Conservation (phyloP, 2,329 filamentous ascomycete genomes). For the Zarea fungicola region DNA sequence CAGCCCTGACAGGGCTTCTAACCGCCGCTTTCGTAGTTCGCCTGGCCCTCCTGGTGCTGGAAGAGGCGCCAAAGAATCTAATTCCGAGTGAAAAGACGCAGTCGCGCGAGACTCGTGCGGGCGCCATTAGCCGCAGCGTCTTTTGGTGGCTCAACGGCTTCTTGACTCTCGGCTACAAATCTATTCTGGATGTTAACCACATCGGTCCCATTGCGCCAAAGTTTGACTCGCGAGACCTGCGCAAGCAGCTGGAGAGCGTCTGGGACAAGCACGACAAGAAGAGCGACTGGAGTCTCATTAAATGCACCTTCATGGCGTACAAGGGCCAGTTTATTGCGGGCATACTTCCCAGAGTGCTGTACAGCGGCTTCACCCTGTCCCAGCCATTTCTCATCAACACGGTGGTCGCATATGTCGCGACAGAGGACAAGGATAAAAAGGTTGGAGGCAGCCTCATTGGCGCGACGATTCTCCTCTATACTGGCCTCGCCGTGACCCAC, state of each 20-base stretch:
- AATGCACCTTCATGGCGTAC: constrained; percentile 23
- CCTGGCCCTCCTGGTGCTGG: constrained; percentile 24
- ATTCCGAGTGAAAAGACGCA: constrained; percentile 17
- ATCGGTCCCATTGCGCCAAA: constrained; percentile 25
- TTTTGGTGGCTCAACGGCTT: constrained; percentile 33
- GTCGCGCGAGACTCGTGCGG: constrained; percentile 27
- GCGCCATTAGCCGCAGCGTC: constrained; percentile 28
- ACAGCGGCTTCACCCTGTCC: constrained; percentile 36
- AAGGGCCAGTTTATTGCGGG: constrained; percentile 26
- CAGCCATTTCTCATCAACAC: constrained; percentile 41
- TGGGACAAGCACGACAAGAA: constrained; percentile 22
- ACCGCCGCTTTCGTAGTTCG: constrained; percentile 24
- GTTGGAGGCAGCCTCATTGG: constrained; percentile 34
- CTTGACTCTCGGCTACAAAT: constrained; percentile 22
- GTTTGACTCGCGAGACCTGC: constrained; percentile 21
- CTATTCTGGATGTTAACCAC: constrained; percentile 20
- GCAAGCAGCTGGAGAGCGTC: constrained; percentile 15
- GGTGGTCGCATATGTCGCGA: constrained; percentile 27
- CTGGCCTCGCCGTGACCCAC: constrained; percentile 34
- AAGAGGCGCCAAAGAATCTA: constrained; percentile 26
- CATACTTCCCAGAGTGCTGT: constrained; percentile 32
- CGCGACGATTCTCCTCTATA: constrained; percentile 35
- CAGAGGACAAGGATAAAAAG: constrained; percentile 19
- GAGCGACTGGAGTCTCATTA: constrained; percentile 20
- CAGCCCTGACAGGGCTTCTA: constrained; percentile 23